Base-by-base conservation (phyloP, 2,329 filamentous ascomycete genomes). In the Fusarium dimerum region DNA sequence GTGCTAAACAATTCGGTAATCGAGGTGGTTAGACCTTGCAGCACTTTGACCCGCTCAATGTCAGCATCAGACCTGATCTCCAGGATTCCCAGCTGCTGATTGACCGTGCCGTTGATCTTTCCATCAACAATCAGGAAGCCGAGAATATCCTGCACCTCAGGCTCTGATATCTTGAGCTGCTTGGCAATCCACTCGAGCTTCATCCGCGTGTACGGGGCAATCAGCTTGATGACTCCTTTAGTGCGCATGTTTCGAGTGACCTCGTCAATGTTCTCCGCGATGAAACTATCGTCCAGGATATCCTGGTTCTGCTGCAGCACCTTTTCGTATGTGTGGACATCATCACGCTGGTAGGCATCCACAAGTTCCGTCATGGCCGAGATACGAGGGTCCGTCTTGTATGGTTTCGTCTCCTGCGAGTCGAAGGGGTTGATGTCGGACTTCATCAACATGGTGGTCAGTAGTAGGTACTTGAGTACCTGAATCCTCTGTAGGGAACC, bases 351-450 rank as follows among this genome's bases (percentile, higher is more conserved):
- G 72, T 96, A 99, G 11, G 94, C 92, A 65, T 97, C 92, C 18
- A 99, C 94, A 1, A 99, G 82, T 63, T 97, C 90, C 2, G 92
- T 97, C 93, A 99, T 99, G 63, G 92, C 93, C 3, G 91, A 88
- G 63, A 99, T 97, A 52, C 93, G 89, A 6, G 92, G 89, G 70
- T 99, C 93, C 62, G 90, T 93, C 75, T 92, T 93, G 79, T 99
- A 99, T 0, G 94, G 94, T 75, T 97, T 97, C 16, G 93, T 97
- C 76, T 99, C 94, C 72, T 97, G 94, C 9, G 92, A 97, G 73
- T 97, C 93, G 71, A 99, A 97, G 0, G 94, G 94, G 71, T 97
- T 97, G 82, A 99, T 99, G 72, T 95, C 86, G 40, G 93, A 97
- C 69, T 93, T 92, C 90, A 96, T 97, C 52, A 99, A 80, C 94